Conservation (phyloP, 345 rosid genomes). For the Brassica carinata region DNA sequence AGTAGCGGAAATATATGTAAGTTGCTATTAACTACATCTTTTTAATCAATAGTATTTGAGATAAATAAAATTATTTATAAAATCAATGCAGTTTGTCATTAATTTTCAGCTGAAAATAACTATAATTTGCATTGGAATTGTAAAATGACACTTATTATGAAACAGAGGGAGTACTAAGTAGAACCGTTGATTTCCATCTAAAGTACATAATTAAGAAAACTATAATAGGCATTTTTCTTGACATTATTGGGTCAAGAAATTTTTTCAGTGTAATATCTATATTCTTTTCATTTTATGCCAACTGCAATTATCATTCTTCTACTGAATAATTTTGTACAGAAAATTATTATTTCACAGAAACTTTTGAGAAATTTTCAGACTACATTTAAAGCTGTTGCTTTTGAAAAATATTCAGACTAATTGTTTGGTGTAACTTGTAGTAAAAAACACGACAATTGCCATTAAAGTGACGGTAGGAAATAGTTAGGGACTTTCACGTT, state of each 20-base stretch:
- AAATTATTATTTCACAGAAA: background rate
- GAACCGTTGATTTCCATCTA: background rate
- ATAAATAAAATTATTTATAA: too few species aligned
- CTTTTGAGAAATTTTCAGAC: constrained; percentile 7
- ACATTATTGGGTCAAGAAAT: background rate
- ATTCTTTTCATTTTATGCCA: background rate
- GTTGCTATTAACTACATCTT: too few species aligned
- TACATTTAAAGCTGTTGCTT: constrained; percentile 1
- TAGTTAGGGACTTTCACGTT: constrained; percentile 10
- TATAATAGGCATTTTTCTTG: background rate
- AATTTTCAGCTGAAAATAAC: too few species aligned
- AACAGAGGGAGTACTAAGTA: background rate
- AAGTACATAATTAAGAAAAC: background rate
- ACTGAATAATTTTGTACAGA: background rate
- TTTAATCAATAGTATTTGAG: too few species aligned
- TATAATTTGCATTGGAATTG: too few species aligned
- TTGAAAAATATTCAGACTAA: background rate
- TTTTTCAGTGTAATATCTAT: background rate
- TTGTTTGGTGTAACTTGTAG: background rate
- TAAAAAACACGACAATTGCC: constrained; percentile 11
- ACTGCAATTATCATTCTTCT: background rate
- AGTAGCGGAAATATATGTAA: too few species aligned
- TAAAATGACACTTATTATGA: too few species aligned
- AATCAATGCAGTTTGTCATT: too few species aligned
- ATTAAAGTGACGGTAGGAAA: constrained; percentile 14